Conservation (phyloP, 225 moss, liverwort and hornwort genomes). For the Antitrichia curtipendula region DNA sequence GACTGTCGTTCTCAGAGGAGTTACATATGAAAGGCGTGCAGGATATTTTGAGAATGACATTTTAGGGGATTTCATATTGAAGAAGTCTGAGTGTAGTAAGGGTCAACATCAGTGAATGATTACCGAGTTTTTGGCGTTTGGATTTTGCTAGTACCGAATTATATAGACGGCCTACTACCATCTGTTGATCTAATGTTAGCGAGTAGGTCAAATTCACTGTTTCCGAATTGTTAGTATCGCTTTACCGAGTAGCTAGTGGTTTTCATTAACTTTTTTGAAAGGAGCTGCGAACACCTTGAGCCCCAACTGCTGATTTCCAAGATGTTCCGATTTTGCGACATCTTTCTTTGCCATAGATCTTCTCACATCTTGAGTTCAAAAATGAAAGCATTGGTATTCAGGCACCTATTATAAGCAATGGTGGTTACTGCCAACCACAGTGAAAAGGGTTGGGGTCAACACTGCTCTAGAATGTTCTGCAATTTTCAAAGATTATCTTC, state of each 20-base stretch:
- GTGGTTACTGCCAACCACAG: not conserved
- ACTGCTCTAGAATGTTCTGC: not conserved
- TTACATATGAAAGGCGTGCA: not conserved
- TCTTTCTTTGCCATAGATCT: not conserved
- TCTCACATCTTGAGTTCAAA: not conserved
- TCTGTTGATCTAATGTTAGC: not conserved
- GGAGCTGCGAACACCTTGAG: not conserved
- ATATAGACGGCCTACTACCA: not conserved
- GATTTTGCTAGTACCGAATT: not conserved
- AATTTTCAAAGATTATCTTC: not conserved
- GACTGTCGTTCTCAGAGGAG: not conserved
- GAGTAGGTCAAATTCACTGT: not conserved
- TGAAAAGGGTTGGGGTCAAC: not conserved
- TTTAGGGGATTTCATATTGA: not conserved
- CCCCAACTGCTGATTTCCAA: not conserved
- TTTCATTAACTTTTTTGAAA: not conserved
- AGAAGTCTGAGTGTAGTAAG: not conserved
- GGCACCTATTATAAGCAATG: not conserved
- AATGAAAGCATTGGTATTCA: not conserved
- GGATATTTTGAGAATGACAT: not conserved
- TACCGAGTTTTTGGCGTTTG: not conserved
- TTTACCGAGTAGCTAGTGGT: not conserved
- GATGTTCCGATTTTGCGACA: not conserved
- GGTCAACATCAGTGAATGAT: not conserved
- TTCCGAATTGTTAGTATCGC: not conserved